Percentiles rank a stretch among this genome's conserved stretches.
Conservation (phyloP, 352 stramenopile genomes). For the Globisporangium canariense region DNA sequence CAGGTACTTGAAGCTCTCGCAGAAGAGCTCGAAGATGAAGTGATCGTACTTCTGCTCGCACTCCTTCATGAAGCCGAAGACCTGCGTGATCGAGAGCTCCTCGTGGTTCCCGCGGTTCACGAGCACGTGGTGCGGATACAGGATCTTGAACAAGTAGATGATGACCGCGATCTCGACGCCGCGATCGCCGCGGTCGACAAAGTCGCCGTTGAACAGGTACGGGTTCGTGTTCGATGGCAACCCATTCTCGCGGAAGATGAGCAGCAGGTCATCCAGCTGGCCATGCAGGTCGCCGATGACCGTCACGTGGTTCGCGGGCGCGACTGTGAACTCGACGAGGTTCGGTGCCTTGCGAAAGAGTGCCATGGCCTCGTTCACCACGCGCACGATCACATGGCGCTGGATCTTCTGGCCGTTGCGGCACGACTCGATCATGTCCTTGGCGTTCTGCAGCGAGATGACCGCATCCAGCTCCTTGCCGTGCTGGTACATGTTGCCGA, state of each 20-base stretch:
- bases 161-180: slow-evolving; percentile 78
- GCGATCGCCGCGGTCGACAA: slow-evolving; percentile 79
- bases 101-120: slow-evolving; percentile 88
- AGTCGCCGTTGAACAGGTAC: slow-evolving; percentile 87
- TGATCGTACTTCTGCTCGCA: slow-evolving; percentile 80
- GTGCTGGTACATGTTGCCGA: slow-evolving; percentile 81
- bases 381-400: slow-evolving; percentile 68
- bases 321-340: slow-evolving; percentile 64
- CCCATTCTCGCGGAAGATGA: slow-evolving; percentile 79
- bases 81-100: slow-evolving; percentile 80
- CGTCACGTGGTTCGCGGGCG: slow-evolving; percentile 71
- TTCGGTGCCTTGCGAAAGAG: slow-evolving; percentile 58
- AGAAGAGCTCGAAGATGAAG: slow-evolving; percentile 79
- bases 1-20: slow-evolving; percentile 74
- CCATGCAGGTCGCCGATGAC: slow-evolving; percentile 83
- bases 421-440: slow-evolving; percentile 75
- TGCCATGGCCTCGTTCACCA: slow-evolving; percentile 53
- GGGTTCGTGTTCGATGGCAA: slow-evolving; percentile 67
- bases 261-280: slow-evolving; percentile 78
- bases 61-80: slow-evolving; percentile 88
- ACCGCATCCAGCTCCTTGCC: slow-evolving; percentile 47
- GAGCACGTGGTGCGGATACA: slow-evolving; percentile 70
- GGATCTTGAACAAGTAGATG: slow-evolving; percentile 79
- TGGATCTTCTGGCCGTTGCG: slow-evolving; percentile 77
- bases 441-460: slow-evolving; percentile 66